Evolutionary conservation across 345 rosid species (phyloP).

Genomic region (Pistacia vera): DNA sequence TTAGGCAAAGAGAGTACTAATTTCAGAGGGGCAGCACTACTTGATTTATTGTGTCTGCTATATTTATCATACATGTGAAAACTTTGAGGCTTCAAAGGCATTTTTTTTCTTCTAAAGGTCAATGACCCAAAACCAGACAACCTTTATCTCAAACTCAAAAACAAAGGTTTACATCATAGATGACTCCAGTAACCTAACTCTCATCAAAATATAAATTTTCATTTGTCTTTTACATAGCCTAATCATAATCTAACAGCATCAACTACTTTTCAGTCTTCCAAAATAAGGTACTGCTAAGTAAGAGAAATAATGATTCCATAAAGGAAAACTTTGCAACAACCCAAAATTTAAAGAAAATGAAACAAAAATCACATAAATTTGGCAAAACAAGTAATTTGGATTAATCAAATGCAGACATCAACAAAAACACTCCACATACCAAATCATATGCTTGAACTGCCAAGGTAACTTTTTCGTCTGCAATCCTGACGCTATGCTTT

Average conservation of each 20-base stretch:
- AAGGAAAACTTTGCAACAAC: not conserved
- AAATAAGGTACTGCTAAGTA: not conserved
- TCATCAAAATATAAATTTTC: not conserved
- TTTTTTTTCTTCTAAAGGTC: not conserved
- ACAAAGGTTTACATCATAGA: not conserved
- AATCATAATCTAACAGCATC: not conserved
- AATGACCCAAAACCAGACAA: not conserved
- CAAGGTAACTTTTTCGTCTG: slow-evolving; percentile 91
- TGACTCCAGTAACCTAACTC: not conserved
- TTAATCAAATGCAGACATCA: not conserved
- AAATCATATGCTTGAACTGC: slow-evolving; percentile 94
- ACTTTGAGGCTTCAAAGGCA: not conserved
- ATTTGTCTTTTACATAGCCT: not conserved
- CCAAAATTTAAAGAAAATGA: not conserved
- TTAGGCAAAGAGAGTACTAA: not conserved
- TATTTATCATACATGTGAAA: not conserved
- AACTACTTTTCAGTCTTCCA: not conserved
- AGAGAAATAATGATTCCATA: not conserved
- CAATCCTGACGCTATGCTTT: slow-evolving; percentile 89
- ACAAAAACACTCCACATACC: slow-evolving; percentile 41
- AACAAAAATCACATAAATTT: not conserved
- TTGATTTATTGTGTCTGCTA: not conserved
- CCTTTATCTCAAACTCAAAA: not conserved
- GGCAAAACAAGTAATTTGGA: not conserved
- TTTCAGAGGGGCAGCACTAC: not conserved